Evolutionary conservation across 345 rosid genomes (phyloP).

Genomic region (Syzygium grande): DNA sequence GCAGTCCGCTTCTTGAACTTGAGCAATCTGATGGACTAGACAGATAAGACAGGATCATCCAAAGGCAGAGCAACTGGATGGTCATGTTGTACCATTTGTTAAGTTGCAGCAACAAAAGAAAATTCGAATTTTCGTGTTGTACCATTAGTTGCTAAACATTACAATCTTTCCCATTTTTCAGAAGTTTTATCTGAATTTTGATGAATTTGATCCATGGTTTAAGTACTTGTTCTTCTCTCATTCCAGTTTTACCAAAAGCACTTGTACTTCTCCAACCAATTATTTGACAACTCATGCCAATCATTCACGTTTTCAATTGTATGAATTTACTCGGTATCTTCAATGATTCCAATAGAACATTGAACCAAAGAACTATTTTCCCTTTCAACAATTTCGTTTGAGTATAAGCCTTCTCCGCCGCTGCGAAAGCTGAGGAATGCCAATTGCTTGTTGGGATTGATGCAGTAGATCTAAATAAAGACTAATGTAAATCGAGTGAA

Average conservation of each 20-base stretch:
- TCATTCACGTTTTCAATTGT: neutral
- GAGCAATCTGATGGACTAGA: neutral
- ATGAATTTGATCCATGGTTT: neutral
- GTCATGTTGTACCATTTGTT: neutral
- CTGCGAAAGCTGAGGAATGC: neutral
- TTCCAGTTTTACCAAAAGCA: neutral
- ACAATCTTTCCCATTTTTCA: neutral
- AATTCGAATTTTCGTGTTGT: neutral
- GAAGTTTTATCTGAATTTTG: neutral
- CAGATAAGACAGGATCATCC: neutral
- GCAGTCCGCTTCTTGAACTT: slow-evolving; percentile 13
- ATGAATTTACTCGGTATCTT: neutral
- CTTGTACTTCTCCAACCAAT: neutral
- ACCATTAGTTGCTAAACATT: neutral
- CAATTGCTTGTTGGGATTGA: neutral
- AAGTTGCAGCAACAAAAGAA: neutral
- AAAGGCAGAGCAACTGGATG: neutral
- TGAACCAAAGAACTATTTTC: neutral
- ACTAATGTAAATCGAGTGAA: neutral
- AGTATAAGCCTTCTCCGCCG: neutral
- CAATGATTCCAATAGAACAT: neutral
- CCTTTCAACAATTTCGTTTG: neutral
- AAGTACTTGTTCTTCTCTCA: neutral
- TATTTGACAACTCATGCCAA: neutral
- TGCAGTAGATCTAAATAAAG: neutral